These are phyloP conservation scores for Neoscytalidium dimidiatum DNA, from an alignment of 2,329 filamentous ascomycete genomes.

Conservation along the genomic window DNA sequence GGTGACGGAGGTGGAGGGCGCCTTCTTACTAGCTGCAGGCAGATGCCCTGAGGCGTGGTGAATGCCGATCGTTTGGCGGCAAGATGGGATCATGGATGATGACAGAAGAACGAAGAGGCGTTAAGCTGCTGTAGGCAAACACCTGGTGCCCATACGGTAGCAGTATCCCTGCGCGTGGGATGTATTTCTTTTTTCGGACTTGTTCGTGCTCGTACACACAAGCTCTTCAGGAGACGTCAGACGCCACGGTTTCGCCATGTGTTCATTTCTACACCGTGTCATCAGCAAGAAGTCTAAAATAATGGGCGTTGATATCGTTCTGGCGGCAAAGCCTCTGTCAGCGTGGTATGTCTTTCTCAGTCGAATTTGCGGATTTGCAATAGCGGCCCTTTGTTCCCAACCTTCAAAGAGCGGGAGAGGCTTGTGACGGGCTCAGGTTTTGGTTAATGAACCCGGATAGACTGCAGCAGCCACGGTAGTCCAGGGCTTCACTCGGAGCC, in stretches of 20 bases:
- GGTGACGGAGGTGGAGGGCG: neutral
- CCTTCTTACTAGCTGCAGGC: neutral
- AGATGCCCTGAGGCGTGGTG: neutral
- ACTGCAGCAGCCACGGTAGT: neutral
- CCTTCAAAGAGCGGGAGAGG: neutral
- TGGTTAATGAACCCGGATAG: no score
- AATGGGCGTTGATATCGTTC: no score
- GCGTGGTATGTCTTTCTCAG: no score
- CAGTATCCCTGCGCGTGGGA: neutral
- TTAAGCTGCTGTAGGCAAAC: neutral
- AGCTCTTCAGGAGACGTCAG: neutral
- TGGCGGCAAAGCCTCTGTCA: no score
- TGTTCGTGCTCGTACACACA: no score
- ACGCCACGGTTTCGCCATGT: neutral
- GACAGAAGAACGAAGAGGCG: neutral
- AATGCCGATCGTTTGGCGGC: neutral
- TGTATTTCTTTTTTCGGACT: neutral
- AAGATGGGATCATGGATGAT: neutral
- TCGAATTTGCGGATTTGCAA: neutral
- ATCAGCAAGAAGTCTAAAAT: no score
- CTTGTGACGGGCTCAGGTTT: no score
- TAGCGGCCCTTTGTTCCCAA: neutral
- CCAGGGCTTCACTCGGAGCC: neutral
- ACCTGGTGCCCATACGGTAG: neutral
- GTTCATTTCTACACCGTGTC: neutral